Evolutionary conservation across 2,329 filamentous ascomycete genomes (phyloP), one percentile per base, ranked within the genome.

Genomic region (Penicillium hordei): DNA sequence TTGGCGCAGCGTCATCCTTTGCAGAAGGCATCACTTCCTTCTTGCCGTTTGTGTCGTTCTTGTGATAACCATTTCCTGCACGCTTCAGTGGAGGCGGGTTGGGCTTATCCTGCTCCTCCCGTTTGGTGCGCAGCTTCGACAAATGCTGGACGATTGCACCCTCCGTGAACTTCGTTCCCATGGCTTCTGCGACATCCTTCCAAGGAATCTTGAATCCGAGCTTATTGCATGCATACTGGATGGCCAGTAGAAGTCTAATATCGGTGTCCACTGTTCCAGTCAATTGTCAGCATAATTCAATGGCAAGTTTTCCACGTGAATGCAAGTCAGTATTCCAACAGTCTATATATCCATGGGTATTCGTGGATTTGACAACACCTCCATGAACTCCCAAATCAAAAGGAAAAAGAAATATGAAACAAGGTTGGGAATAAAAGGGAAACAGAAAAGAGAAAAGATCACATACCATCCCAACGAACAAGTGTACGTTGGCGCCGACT

Each of bases 131-230:
- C 3, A 81, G 61, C 57, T 81, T 81, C 0, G 77, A 70, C 15
- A 81, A 66, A 52, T 81, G 79, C 60, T 81, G 79, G 1, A 76
- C 66, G 23, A 81, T 79, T 1, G 78, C 75, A 2, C 78, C 77
- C 48, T 76, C 76, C 0, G 72, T 74, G 54, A 76, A 76, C n/a
- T 70, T 70, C 1, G 68, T 54, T 6, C 73, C 74, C 74, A 81
- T 77, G 1, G 68, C 60, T 23, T 61, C 48, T 6, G 77, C 78
- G 23, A 80, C 70, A 2, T 73, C 59, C 1, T 65, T 62, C 76
- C 77, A 81, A 9, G 79, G 79, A 21, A 81, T 70, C 54, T 71
- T 76, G 19, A 79, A 58, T 1, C 68, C 67, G 4, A 66, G 46
- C 3, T 60, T 50, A 36, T 75, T 77, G 63, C 76, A 80, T 7